Base-by-base conservation (phyloP, 2,329 filamentous ascomycete species). In the Rhynchosporium graminicola region DNA sequence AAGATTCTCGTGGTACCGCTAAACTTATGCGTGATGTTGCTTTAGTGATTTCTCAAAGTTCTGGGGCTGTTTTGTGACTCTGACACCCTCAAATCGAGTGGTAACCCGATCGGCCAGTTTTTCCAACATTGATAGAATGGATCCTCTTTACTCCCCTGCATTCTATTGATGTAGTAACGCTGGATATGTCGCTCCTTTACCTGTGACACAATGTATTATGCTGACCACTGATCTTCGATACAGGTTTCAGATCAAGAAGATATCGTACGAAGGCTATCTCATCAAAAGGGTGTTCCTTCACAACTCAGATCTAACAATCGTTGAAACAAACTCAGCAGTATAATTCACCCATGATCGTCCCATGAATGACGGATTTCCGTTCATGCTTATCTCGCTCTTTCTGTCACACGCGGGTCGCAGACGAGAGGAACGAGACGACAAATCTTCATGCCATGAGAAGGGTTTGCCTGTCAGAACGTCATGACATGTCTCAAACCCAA, bases 381-480 rank as follows among this genome's bases (percentile, higher is more conserved):
- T 54, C 40, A 54, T 40, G 50, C 50, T 42, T 40, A 54, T 54
- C 50, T 54, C 9, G 4, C 1, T n/a, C n/a, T 3, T 46, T 20
- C 20, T 54, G 50, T 54, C 50, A 54, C 50, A 54, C 10, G 2
- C 5, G 33, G 9, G 33, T 36, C 33, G 33, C 33, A 36, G 6
- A 40, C n/a, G 38, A 20, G 31, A 28, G 8, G 20, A 13, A 54
- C 42, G 29, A 56, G 52, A 56, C 52, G 52, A 45, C 29, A 45
- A 26, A 40, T 56, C 26, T 45, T 56, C 40, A 56, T 56, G 42
- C 52, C 52, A 31, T 56, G 43, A 38, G 45, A 12, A 31, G 31
- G 40, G 43, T 56, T 56, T 6, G 12, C 52, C 52, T 56, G 52
- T 56, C 52, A 56, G 40, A 20, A 28, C 26, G 52, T 56, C 29